Conservation (phyloP, 352 stramenopile species). For the Saprolegnia parasitica region DNA sequence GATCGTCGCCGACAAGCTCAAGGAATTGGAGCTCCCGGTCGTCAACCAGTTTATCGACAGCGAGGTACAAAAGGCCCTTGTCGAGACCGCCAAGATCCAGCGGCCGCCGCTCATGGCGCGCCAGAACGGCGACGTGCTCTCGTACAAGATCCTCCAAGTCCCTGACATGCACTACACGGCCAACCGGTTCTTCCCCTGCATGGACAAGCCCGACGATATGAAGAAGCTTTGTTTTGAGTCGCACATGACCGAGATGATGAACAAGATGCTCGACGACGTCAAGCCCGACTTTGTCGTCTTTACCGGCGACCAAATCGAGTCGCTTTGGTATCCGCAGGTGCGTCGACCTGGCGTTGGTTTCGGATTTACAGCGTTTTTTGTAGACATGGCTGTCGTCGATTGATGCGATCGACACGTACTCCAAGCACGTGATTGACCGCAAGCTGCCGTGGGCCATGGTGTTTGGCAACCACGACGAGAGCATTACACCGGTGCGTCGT, state of each 20-base stretch:
- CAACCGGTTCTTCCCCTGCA: conserved; percentile 34
- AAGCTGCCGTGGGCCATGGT: conserved; percentile 50
- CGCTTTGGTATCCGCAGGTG: background rate
- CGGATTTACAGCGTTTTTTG: background rate
- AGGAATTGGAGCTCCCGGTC: background rate
- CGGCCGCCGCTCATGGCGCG: background rate
- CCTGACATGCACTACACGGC: conserved; percentile 46
- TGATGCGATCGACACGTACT: conserved; percentile 37
- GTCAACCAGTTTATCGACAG: background rate
- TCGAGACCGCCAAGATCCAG: background rate
- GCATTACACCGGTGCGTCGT: background rate
- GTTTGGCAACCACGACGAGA: conserved; percentile 57
- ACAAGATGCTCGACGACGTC: conserved; percentile 41
- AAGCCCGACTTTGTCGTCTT: conserved; percentile 50
- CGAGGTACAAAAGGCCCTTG: background rate
- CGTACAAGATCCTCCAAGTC: conserved; percentile 42
- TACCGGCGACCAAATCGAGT: conserved; percentile 45
- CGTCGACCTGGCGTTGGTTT: background rate
- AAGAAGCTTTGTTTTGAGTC: conserved; percentile 38
- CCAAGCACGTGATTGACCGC: conserved; percentile 36
- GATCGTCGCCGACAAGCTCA: background rate
- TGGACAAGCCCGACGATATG: conserved; percentile 33
- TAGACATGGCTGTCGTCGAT: background rate
- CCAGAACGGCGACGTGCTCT: background rate
- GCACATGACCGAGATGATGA: conserved; percentile 41